These are phyloP conservation scores for Epichloe typhina DNA, from an alignment of 2,329 filamentous ascomycete species.

Conservation along the genomic window DNA sequence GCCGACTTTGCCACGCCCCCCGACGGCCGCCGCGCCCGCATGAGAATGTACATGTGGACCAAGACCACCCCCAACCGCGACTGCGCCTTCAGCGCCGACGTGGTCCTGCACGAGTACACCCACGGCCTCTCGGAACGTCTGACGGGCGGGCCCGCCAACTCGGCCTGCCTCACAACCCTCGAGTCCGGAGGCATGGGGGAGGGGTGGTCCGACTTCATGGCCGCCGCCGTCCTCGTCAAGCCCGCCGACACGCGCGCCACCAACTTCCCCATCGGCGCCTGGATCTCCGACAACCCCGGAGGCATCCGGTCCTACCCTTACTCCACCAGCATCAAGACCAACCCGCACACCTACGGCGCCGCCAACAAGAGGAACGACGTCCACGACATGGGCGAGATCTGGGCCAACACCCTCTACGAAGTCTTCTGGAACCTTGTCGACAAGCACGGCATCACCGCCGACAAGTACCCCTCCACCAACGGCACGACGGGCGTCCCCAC, in stretches of 20 bases:
- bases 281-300: constrained; percentile 30
- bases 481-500: too few relatives aligned
- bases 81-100: constrained; percentile 43
- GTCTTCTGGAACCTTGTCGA: constrained; percentile 45
- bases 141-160: constrained; percentile 29
- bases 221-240: constrained; percentile 35
- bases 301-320: constrained; percentile 39
- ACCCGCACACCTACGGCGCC: constrained; percentile 36
- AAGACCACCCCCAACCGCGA: constrained; percentile 34
- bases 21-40: too few relatives aligned
- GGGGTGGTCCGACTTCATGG: constrained; percentile 45
- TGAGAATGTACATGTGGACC: constrained; percentile 43
- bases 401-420: constrained; percentile 41
- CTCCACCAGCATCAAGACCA: constrained; percentile 34
- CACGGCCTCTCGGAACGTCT: constrained; percentile 35
- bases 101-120: constrained; percentile 47
- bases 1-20: too few relatives aligned
- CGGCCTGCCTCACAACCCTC: constrained; percentile 29
- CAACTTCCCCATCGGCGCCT: constrained; percentile 36
- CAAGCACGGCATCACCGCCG: constrained; percentile 37
- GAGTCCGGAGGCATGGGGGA: constrained; percentile 44
- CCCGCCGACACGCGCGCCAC: constrained; percentile 28
- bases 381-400: constrained; percentile 37
- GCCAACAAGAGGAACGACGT: constrained; percentile 24
- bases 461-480: constrained; percentile 19